Evolutionary conservation across 305 asterid genomes (phyloP).

Genomic region (Ilex paraguariensis): DNA sequence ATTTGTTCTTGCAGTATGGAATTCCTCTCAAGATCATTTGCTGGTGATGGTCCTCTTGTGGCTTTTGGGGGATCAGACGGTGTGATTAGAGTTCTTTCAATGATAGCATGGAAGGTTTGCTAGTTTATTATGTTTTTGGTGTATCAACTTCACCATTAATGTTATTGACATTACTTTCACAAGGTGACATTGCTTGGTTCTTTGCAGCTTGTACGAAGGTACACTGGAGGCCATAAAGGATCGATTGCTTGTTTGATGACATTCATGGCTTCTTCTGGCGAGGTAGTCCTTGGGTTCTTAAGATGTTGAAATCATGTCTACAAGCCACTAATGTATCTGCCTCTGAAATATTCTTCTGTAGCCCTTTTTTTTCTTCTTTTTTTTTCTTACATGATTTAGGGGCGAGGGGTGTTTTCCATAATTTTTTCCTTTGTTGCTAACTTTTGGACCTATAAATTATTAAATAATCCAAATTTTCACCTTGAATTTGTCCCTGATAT

Average conservation of each 20-base stretch:
- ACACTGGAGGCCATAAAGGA: slow-evolving; percentile 99
- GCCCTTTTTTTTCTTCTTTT: slow-evolving; percentile 6
- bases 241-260: slow-evolving; percentile 96
- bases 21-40: slow-evolving; percentile 71
- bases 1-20: slow-evolving; percentile 69
- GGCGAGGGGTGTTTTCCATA: too few species aligned
- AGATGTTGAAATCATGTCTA: too few species aligned
- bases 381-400: too few species aligned
- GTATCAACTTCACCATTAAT: too few species aligned
- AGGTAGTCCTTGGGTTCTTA: slow-evolving; percentile 45
- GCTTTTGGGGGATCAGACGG: slow-evolving; percentile 99
- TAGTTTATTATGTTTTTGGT: slow-evolving; percentile 1
- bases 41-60: slow-evolving; percentile 95
- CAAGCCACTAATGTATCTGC: too few species aligned
- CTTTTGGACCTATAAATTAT: too few species aligned
- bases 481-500: too few species aligned
- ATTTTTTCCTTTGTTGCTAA: too few species aligned
- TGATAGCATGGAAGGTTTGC: slow-evolving; percentile 97
- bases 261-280: slow-evolving; percentile 95
- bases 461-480: too few species aligned
- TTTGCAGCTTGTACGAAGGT: slow-evolving; percentile 93
- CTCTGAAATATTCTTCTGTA: background rate
- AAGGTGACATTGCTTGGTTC: slow-evolving; percentile 12
- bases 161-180: background rate
- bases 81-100: slow-evolving; percentile 97